These are phyloP conservation scores for Yarrowia sp. DNA, from an alignment of 805 yeast genomes.

Conservation along the genomic window DNA sequence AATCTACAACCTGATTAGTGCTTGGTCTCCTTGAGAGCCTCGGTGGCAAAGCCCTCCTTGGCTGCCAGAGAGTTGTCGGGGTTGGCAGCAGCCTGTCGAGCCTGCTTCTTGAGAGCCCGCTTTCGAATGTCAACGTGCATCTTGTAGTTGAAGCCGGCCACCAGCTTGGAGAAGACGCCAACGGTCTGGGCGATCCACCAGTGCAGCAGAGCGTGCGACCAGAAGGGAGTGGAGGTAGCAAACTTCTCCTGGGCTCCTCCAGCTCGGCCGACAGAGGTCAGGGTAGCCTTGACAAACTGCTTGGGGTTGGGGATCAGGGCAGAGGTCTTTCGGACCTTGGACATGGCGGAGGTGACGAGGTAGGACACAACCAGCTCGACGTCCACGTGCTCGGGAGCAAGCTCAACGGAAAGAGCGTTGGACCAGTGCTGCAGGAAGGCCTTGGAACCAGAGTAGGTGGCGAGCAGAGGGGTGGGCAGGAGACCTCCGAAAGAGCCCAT, in stretches of 20 bases:
- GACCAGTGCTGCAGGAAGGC: slow-evolving; percentile 95
- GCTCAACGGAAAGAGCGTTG: slow-evolving; percentile 80
- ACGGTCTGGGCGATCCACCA: slow-evolving; percentile 69
- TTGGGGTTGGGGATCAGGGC: slow-evolving; percentile 76
- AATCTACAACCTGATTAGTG: too few relatives aligned
- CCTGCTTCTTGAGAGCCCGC: slow-evolving; percentile 69
- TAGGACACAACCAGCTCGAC: slow-evolving; percentile 84
- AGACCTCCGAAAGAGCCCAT: slow-evolving; percentile 98
- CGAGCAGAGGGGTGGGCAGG: slow-evolving; percentile 85
- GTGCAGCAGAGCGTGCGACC: slow-evolving; percentile 91
- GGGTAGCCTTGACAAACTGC: slow-evolving; percentile 68
- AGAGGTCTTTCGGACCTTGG: slow-evolving; percentile 79
- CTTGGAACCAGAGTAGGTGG: slow-evolving; percentile 94
- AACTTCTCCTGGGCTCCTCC: slow-evolving; percentile 90
- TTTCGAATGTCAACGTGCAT: slow-evolving; percentile 79
- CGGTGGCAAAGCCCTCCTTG: not conserved
- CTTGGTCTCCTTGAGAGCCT: not conserved
- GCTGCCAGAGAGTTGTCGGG: not conserved
- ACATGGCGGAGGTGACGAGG: slow-evolving; percentile 92
- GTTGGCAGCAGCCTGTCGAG: not conserved
- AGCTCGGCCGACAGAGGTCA: slow-evolving; percentile 69
- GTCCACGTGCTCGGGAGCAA: slow-evolving; percentile 65
- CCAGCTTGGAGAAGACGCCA: slow-evolving; percentile 74
- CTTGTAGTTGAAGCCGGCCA: slow-evolving; percentile 60
- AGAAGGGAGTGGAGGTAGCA: slow-evolving; percentile 85